Conservation (phyloP, 371 early-diverging fungal genomes). For the Rhizopus microsporus region DNA sequence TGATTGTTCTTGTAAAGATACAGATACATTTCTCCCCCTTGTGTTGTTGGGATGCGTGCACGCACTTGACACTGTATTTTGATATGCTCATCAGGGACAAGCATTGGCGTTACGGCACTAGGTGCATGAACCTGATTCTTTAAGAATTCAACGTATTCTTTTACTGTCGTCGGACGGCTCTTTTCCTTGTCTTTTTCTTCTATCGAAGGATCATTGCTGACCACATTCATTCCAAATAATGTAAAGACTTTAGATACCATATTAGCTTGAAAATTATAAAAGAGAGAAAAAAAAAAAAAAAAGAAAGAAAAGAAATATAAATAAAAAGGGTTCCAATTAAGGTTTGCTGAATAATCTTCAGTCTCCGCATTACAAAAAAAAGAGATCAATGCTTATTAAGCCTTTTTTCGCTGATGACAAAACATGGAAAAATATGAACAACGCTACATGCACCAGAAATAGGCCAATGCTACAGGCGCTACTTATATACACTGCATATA, state of each 20-base stretch:
- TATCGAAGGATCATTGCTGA: slow-evolving; percentile 24
- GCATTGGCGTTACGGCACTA: slow-evolving; percentile 42
- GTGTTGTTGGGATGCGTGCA: slow-evolving; percentile 85
- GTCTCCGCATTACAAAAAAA: no score
- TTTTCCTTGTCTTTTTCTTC: slow-evolving; percentile 9
- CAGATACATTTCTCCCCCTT: slow-evolving; percentile 82
- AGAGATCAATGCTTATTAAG: no score
- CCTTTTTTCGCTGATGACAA: no score
- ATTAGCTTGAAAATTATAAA: slow-evolving; percentile 6
- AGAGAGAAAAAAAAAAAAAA: slow-evolving; percentile 1
- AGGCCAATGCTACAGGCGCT: no score
- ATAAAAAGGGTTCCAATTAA: no score
- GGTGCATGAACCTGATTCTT: slow-evolving; percentile 51
- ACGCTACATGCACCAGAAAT: no score
- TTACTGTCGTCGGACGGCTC: slow-evolving; percentile 38
- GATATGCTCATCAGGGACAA: slow-evolving; percentile 29
- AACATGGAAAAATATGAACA: no score
- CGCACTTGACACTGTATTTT: slow-evolving; percentile 73
- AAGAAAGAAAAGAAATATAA: no score
- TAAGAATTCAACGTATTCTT: slow-evolving; percentile 49
- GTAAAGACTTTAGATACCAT: slow-evolving; percentile 44
- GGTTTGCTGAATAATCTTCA: no score
- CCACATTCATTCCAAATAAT: slow-evolving; percentile 55
- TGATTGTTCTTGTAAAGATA: slow-evolving; percentile 84
- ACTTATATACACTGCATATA: no score